Conservation (phyloP, 1,284 basidiomycete species). For the Pyrrhoderma noxium region DNA sequence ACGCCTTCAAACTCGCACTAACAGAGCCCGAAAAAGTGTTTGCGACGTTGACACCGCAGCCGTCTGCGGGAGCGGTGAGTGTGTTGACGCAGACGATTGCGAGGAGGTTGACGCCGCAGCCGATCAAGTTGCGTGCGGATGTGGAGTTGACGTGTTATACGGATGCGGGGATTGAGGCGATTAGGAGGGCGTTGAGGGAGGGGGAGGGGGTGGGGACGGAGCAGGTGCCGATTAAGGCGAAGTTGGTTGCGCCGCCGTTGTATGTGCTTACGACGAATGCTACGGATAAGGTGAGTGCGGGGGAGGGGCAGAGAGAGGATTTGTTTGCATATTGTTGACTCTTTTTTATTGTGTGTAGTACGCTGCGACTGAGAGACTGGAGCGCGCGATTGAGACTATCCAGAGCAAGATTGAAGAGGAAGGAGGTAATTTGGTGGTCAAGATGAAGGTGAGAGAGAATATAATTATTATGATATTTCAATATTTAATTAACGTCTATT, state of each 20-base stretch:
- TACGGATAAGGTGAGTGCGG: constrained; percentile 87
- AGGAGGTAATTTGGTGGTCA: constrained; percentile 84
- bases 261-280: constrained; percentile 96
- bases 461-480: too few species aligned
- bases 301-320: too few species aligned
- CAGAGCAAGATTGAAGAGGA: constrained; percentile 77
- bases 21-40: constrained; percentile 88
- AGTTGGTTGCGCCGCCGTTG: constrained; percentile 92
- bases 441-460: constrained; percentile 78
- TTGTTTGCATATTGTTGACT: background rate
- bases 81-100: constrained; percentile 86
- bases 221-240: constrained; percentile 93
- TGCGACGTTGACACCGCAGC: constrained; percentile 55
- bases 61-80: constrained; percentile 53
- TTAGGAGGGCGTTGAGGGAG: constrained; percentile 85
- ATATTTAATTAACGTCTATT: too few species aligned
- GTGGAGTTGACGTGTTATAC: constrained; percentile 97
- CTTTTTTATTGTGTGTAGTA: constrained; percentile 35
- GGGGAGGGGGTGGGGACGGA: constrained; percentile 87
- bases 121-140: constrained; percentile 97
- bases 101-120: constrained; percentile 92
- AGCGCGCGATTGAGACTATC: constrained; percentile 90
- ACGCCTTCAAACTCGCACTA: constrained; percentile 95
- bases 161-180: constrained; percentile 96
- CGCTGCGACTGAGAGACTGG: constrained; percentile 88